Evolutionary conservation across 768 basidiomycete species (phyloP).

Genomic region (Mycena olivaceomarginata): DNA sequence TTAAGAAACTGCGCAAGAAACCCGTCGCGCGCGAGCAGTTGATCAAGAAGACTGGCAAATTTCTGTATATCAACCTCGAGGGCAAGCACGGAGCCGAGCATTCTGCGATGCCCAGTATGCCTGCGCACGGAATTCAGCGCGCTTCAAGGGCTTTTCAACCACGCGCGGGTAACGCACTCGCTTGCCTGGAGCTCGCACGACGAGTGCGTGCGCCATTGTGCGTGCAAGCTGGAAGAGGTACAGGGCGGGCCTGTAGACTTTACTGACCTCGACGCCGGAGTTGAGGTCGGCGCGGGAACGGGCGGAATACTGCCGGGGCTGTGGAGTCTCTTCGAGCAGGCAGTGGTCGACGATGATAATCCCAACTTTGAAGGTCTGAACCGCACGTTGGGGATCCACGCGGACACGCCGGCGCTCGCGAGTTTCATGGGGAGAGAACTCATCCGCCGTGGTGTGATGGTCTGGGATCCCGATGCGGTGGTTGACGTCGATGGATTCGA

Average conservation of each 20-base stretch:
- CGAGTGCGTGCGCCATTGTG: conserved; percentile 72
- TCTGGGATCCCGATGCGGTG: conserved; percentile 59
- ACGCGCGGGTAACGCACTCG: conserved; percentile 69
- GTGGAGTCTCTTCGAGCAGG: conserved; percentile 69
- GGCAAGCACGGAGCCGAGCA: conserved; percentile 45
- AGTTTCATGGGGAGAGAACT: conserved; percentile 67
- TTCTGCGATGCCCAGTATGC: conserved; percentile 69
- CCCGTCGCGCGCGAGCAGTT: conserved; percentile 51
- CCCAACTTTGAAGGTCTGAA: conserved; percentile 50
- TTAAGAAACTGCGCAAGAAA: conserved; percentile 44
- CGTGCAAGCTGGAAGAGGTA: conserved; percentile 46
- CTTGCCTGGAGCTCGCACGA: conserved; percentile 75
- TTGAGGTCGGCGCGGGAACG: conserved; percentile 65
- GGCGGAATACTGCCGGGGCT: conserved; percentile 67
- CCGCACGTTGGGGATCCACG: conserved; percentile 68
- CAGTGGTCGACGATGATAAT: conserved; percentile 58
- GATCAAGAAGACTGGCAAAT: conserved; percentile 53
- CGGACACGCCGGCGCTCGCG: conserved; percentile 70
- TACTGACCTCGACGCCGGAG: conserved; percentile 59
- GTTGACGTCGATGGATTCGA: conserved; percentile 60
- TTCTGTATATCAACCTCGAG: conserved; percentile 63
- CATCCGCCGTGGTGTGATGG: conserved; percentile 63
- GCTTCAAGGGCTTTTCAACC: conserved; percentile 73
- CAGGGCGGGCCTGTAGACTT: conserved; percentile 54
- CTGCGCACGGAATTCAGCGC: conserved; percentile 66